A percentile compares a stretch with the other conserved stretches of the same genome.
These are phyloP conservation scores for Epichloe sylvatica DNA, from an alignment of 2,329 filamentous ascomycete genomes.

Conservation along the genomic window DNA sequence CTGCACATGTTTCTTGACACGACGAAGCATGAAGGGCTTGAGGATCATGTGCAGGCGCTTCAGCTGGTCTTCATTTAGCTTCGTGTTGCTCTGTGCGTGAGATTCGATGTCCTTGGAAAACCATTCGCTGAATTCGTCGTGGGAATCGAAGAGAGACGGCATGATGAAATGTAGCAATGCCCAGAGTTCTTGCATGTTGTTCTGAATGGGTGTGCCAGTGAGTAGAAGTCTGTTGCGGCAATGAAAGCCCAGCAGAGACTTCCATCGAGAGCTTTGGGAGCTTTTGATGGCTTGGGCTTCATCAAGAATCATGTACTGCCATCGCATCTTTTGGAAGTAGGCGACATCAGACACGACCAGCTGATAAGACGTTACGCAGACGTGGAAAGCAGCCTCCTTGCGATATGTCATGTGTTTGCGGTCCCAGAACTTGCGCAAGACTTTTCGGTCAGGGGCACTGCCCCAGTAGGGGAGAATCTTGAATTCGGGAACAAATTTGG, in stretches of 20 bases:
- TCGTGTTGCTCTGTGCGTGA: conserved; percentile 97
- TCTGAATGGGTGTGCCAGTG: conserved; percentile 95
- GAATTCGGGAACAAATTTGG: conserved; percentile 83
- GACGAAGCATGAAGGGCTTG: conserved; percentile 98
- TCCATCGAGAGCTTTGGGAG: conserved; percentile 91
- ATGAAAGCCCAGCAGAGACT: conserved; percentile 83
- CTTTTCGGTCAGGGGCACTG: conserved; percentile 82
- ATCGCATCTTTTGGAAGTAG: conserved; percentile 98
- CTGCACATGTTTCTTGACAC: conserved; percentile 99
- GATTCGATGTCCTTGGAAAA: conserved; percentile 96
- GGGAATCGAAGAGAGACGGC: conserved; percentile 94
- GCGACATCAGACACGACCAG: conserved; percentile 89
- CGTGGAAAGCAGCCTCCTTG: conserved; percentile 86
- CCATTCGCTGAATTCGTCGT: conserved; percentile 88
- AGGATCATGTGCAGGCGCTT: conserved; percentile 96
- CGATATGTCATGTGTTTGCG: conserved; percentile 93
- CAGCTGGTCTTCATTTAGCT: conserved; percentile 95
- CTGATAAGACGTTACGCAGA: conserved; percentile 93
- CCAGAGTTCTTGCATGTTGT: conserved; percentile 99
- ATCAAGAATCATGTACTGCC: conserved; percentile 99
- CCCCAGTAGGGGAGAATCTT: conserved; percentile 98
- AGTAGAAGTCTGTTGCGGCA: conserved; percentile 88
- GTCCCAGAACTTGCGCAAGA: conserved; percentile 97
- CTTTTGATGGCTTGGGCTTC: conserved; percentile 99
- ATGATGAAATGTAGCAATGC: conserved; percentile 97